Evolutionary conservation across 1,139 yeast species (phyloP), one percentile per base, ranked within the genome.

Genomic region (Saccharomyces pastorianus): DNA sequence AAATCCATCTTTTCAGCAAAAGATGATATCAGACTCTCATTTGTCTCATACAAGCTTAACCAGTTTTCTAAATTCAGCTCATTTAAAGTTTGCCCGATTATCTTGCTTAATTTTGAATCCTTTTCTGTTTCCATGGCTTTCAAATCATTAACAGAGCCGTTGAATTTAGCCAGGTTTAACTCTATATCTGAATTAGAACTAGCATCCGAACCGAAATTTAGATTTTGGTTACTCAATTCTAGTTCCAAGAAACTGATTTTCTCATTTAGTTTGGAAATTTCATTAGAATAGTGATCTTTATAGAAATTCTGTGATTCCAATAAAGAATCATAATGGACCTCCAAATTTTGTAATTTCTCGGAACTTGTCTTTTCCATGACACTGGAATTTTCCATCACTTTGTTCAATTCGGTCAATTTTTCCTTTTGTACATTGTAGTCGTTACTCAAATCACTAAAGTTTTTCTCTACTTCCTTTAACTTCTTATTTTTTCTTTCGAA

Each of bases 401-500:
- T 72, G 48, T 74, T 67, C 26, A 80, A 62, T 17, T 78, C 80
- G 50, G 17, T 75, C 75, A 58, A 77, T 71, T 62, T 82, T 83
- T 47, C 73, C 31, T 50, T 42, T 8, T 34, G 32, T 17, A 11
- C 32, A n/a, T 42, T 47, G 42, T 44, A 50, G 14, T 17, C 13
- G 28, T 11, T 25, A n/a, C 44, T 50, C 29, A 50, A 50, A 20
- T 28, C 42, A 9, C 48, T 25, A n/a, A 29, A 23, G 1, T 47
- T 8, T 11, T 50, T 73, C 65, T 85, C 89, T 61, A 84, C 68
- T 63, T 84, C 90, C 46, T 74, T 63, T 48, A 85, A 78, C 56
- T 88, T 72, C 56, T 89, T 74, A 63, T 84, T 85, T 64, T 84
- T 84, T 56, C 90, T 72, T 59, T 78, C 82, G 59, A 84, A 71